Percentiles rank a stretch among this genome's conserved stretches.
Conservation (phyloP, 176 grass and related monocot genomes). For the Metroxylon sagu region DNA sequence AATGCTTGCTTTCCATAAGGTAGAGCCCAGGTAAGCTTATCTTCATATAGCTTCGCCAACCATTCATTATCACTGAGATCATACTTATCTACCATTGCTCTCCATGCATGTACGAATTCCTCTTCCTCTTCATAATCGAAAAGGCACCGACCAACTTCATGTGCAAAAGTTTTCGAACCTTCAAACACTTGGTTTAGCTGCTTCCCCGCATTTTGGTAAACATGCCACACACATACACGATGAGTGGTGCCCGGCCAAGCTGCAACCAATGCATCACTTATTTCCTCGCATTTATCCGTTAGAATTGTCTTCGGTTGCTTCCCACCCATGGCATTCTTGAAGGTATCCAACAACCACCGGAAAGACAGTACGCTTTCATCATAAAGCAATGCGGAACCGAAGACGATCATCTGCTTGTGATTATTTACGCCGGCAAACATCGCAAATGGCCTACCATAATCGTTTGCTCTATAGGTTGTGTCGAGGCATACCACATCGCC, state of each 20-base stretch:
- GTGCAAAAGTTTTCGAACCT: constrained; percentile 11
- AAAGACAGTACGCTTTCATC: constrained; percentile 8
- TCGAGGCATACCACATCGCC: constrained; percentile 80
- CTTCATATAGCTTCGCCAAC: constrained; percentile 9
- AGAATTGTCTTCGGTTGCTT: constrained; percentile 12
- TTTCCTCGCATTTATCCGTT: background rate
- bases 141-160: constrained; percentile 7
- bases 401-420: constrained; percentile 15
- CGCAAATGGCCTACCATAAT: constrained; percentile 47
- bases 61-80: constrained; percentile 19
- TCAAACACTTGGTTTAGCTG: constrained; percentile 11
- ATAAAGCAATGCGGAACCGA: constrained; percentile 11
- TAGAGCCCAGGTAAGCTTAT: constrained; percentile 5
- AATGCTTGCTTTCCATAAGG: constrained; percentile 9
- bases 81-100: constrained; percentile 12
- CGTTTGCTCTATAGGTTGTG: constrained; percentile 62
- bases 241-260: constrained; percentile 1
- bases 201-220: constrained; percentile 3
- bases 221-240: constrained; percentile 10
- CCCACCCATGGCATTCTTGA: constrained; percentile 7
- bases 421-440: constrained; percentile 11
- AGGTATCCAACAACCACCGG: constrained; percentile 10
- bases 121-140: constrained; percentile 14
- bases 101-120: constrained; percentile 12
- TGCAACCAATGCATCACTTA: background rate